These are phyloP conservation scores for Annona squamosa DNA, from an alignment of 164 flowering plant species.

Conservation along the genomic window DNA sequence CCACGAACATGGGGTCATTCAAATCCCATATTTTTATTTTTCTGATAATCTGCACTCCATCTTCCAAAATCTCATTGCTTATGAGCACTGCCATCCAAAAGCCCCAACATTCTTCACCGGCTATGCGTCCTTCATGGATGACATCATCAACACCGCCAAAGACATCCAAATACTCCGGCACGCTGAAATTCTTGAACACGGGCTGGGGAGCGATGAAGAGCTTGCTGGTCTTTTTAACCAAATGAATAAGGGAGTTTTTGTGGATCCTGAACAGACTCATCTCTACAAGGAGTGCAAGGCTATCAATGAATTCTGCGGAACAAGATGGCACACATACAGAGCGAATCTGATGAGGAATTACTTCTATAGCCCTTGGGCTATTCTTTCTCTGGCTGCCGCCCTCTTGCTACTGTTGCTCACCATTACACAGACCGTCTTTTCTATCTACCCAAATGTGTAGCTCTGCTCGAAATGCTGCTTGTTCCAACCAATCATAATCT, in stretches of 20 bases:
- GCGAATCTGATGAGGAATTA: constrained; percentile 19
- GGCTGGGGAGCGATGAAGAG: neutral
- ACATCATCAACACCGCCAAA: neutral
- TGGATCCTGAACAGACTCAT: too few relatives aligned
- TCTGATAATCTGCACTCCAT: constrained; percentile 7
- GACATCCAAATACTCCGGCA: neutral
- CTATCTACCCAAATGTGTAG: neutral
- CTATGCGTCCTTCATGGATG: constrained; percentile 2
- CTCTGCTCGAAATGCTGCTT: too few relatives aligned
- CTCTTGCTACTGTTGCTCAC: constrained; percentile 19
- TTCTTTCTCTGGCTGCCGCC: constrained; percentile 19
- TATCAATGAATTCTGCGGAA: neutral
- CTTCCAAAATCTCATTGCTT: constrained; percentile 30
- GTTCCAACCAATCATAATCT: too few relatives aligned
- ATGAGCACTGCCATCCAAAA: constrained; percentile 10
- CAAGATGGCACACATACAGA: constrained; percentile 13
- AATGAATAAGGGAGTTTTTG: neutral
- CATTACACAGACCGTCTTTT: constrained; percentile 11
- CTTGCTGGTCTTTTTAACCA: neutral
- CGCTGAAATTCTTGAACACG: neutral
- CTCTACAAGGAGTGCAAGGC: too few relatives aligned
- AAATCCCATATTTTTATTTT: constrained; percentile 23
- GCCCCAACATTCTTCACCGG: constrained; percentile 21
- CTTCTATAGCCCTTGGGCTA: constrained; percentile 26
- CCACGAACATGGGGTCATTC: constrained; percentile 14